Base-by-base conservation (phyloP, 1,284 basidiomycete species). In the Phylloboletellus chloephorus region DNA sequence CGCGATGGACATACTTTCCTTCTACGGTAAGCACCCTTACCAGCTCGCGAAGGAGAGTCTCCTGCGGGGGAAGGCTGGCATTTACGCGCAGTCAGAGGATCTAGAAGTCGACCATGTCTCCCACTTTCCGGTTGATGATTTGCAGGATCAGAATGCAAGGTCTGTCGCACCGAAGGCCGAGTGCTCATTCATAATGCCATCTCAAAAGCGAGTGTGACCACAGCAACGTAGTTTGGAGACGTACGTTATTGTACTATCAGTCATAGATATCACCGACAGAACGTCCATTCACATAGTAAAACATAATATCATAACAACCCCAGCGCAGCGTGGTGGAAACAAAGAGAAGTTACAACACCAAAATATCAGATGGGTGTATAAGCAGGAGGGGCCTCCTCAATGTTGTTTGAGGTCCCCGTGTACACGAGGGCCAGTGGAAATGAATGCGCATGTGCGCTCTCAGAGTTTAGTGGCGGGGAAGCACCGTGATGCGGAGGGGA, bases 371-470 rank as follows among this genome's bases (percentile, higher is more conserved):
- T 4, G 9, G 51, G 51, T 12, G 56, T 59, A 7, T 57, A 57
- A 28, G 60, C 53, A 15, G 56, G 56, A 9, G 58, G 56, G 15
- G 60, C 43, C 1, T 59, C 60, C 0, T 38, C 42, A 7, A 23
- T 15, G n/a, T 16, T 37, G n/a, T 24, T 38, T 7, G 43, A 39
- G 20, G 22, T 19, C 7, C 52, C 60, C 0, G 56, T 59, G 7
- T 44, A 9, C 28, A 41, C 35, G 15, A 45, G 35, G 2, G 37
- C 11, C 13, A 55, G 28, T 10, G 26, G 20, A 19, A 15, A 9
- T 5, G 47, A 37, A 16, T 23, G 48, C 7, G 40, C n/a, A n/a
- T n/a, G 6, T 31, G 31, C n/a, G n/a, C n/a, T n/a, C n/a, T n/a
- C n/a, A n/a, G n/a, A n/a, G n/a, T 21, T 37, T 6, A 25, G 17